phyloP scores from a whole-genome alignment of 2,329 filamentous ascomycete genomes.

The Bipolaris cookei region DNA sequence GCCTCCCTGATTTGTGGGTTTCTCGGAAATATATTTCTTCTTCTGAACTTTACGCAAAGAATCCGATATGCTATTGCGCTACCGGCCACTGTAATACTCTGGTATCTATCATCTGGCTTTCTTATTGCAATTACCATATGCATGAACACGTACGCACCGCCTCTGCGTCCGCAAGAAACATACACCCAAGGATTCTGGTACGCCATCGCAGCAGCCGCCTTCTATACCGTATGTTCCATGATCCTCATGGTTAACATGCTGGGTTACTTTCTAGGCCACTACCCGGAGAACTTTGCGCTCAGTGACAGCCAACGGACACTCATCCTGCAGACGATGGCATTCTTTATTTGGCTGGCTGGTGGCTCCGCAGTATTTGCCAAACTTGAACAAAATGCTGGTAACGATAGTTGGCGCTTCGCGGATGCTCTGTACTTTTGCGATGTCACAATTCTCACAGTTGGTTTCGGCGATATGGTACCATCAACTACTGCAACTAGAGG shows the following conservation, averaged over 20 bases:
- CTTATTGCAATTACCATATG: constrained; percentile 70
- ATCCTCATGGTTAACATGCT: constrained; percentile 80
- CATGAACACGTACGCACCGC: constrained; percentile 67
- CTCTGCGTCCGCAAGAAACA: constrained; percentile 55
- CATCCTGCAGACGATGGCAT: constrained; percentile 87
- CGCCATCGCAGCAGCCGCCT: constrained; percentile 75
- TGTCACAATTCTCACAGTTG: constrained; percentile 51
- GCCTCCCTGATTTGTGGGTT: constrained; percentile 78
- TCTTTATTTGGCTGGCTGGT: constrained; percentile 79
- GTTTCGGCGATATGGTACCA: constrained; percentile 62
- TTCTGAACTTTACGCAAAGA: constrained; percentile 84
- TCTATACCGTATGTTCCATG: constrained; percentile 80
- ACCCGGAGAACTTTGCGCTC: constrained; percentile 77
- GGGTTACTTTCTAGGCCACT: constrained; percentile 76
- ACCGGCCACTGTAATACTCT: constrained; percentile 81
- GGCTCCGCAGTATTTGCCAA: constrained; percentile 77
- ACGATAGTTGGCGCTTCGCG: constrained; percentile 70
- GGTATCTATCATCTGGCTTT: constrained; percentile 69
- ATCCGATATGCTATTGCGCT: constrained; percentile 83
- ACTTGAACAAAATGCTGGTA: constrained; percentile 61
- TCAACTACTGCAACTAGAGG: constrained; percentile 66
- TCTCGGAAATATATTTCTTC: constrained; percentile 77
- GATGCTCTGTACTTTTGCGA: constrained; percentile 65
- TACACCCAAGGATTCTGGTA: constrained; percentile 90
- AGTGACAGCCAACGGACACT: constrained; percentile 83